These are phyloP conservation scores for Pichia cephalocereana DNA, from an alignment of 805 yeast genomes.

Conservation along the genomic window DNA sequence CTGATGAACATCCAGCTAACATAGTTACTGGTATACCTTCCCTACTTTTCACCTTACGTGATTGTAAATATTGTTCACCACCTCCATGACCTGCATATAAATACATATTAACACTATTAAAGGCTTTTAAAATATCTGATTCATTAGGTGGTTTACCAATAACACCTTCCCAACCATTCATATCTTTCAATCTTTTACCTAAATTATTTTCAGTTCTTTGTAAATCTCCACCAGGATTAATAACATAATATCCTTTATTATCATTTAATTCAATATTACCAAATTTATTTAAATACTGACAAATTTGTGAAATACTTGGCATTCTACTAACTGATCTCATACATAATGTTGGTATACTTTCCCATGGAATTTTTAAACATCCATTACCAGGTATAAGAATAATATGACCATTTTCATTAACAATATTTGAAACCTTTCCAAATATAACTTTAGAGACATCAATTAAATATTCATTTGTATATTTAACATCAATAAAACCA, in stretches of 20 bases:
- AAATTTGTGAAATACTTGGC: conserved; percentile 51
- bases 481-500: conserved; percentile 37
- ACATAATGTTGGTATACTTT: conserved; percentile 53
- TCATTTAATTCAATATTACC: conserved; percentile 14
- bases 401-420: conserved; percentile 35
- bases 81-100: conserved; percentile 94
- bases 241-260: conserved; percentile 44
- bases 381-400: conserved; percentile 60
- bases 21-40: conserved; percentile 46
- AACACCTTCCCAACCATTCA: conserved; percentile 43
- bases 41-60: conserved; percentile 41
- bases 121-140: conserved; percentile 33
- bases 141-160: conserved; percentile 53
- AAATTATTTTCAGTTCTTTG: conserved; percentile 54
- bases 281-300: conserved; percentile 25
- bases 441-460: neutral
- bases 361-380: conserved; percentile 85
- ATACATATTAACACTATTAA: conserved; percentile 41
- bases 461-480: neutral
- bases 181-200: conserved; percentile 30
- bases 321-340: conserved; percentile 57
- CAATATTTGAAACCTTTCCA: neutral
- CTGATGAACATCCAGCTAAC: conserved; percentile 88
- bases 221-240: conserved; percentile 82
- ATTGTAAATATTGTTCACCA: conserved; percentile 73